These are phyloP conservation scores for Picochlorum costavermella DNA, from an alignment of 139 green algal species.

Conservation along the genomic window DNA sequence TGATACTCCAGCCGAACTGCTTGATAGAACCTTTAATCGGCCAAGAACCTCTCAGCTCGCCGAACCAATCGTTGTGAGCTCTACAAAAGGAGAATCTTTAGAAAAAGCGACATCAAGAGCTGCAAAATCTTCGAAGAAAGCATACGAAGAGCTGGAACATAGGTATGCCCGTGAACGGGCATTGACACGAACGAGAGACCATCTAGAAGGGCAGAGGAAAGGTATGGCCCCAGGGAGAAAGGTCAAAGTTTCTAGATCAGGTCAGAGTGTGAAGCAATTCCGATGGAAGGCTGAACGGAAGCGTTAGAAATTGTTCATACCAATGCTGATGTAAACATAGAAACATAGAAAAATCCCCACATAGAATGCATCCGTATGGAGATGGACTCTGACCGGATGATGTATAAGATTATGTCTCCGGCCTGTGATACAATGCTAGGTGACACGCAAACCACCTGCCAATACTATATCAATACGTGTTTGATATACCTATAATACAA, in stretches of 20 bases:
- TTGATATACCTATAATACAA: no score
- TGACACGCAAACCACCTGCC: no score
- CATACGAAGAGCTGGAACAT: conserved; percentile 78
- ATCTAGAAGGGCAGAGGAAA: conserved; percentile 62
- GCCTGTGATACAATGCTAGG: no score
- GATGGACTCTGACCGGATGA: no score
- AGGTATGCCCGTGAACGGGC: conserved; percentile 49
- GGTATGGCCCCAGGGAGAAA: conserved; percentile 71
- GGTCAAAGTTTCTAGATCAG: conserved; percentile 39
- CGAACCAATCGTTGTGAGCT: conserved; percentile 12
- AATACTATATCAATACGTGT: no score
- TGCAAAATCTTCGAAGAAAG: conserved; percentile 27
- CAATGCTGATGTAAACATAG: no score
- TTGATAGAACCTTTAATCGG: conserved; percentile 71
- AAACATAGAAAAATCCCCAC: no score
- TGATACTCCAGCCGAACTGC: conserved; percentile 64
- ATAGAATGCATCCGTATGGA: no score
- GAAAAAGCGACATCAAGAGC: conserved; percentile 9
- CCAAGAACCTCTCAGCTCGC: conserved; percentile 36
- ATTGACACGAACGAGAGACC: conserved; percentile 39
- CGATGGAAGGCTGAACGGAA: conserved; percentile 33
- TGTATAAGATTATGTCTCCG: no score
- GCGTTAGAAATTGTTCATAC: neutral
- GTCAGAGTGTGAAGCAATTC: conserved; percentile 13
- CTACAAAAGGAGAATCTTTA: neutral